Conservation (phyloP, 768 basidiomycete species). For the Pleurotus tuber-regium region DNA sequence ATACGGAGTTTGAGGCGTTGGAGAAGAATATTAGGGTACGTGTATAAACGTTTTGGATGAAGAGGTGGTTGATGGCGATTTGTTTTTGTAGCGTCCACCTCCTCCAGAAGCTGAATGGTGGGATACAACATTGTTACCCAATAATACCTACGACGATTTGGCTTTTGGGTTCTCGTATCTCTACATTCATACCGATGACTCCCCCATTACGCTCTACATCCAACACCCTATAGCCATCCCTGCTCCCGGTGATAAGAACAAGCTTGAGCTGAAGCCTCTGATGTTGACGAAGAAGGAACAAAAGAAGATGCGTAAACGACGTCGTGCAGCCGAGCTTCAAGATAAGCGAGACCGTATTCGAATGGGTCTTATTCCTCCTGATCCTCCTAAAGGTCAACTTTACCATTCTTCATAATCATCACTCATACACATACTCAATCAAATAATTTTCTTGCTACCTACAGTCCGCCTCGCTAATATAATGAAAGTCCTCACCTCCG, state of each 20-base stretch:
- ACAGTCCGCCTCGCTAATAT: conserved; percentile 90
- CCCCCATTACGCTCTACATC: conserved; percentile 85
- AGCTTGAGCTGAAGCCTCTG: conserved; percentile 74
- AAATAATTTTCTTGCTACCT: neutral
- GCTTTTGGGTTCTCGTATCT: conserved; percentile 51
- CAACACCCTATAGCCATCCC: conserved; percentile 98
- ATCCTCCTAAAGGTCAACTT: conserved; percentile 83
- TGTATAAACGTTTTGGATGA: neutral
- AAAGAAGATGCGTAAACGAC: conserved; percentile 95
- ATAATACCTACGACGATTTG: conserved; percentile 77
- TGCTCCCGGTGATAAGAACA: conserved; percentile 83
- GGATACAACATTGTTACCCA: conserved; percentile 85
- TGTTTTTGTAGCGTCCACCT: conserved; percentile 57
- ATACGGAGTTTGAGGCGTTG: conserved; percentile 80
- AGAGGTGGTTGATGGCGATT: neutral
- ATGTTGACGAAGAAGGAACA: conserved; percentile 96
- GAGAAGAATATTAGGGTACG: conserved; percentile 87
- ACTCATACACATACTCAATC: conserved; percentile 8
- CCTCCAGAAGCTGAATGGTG: conserved; percentile 97
- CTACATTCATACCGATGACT: conserved; percentile 62
- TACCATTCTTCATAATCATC: neutral
- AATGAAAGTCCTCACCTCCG: conserved; percentile 96
- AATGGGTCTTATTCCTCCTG: conserved; percentile 95
- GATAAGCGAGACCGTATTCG: conserved; percentile 93
- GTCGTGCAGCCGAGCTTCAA: conserved; percentile 83